Evolutionary conservation across 2,329 filamentous ascomycete species (phyloP).

Genomic region (Gliomastix tumulicola): DNA sequence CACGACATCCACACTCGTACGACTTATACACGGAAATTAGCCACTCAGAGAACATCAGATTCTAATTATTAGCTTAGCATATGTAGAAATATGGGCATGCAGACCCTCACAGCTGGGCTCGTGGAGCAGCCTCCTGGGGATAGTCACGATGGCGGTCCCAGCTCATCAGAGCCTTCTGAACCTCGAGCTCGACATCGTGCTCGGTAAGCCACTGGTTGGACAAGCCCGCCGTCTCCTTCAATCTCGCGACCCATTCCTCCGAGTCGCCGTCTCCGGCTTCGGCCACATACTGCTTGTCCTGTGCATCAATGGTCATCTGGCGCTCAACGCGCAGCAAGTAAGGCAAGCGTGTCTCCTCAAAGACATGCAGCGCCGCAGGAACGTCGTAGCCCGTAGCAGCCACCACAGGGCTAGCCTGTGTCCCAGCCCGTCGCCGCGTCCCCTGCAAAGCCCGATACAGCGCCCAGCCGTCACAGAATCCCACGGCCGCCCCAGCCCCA

Average conservation of each 20-base stretch:
- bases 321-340: not conserved
- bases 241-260: not conserved
- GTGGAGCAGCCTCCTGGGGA: no score
- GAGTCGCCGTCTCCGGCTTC: not conserved
- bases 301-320: not conserved
- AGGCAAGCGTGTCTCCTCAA: not conserved
- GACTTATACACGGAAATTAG: no score
- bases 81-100: no score
- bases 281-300: not conserved
- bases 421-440: not conserved
- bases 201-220: not conserved
- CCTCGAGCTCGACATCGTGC: not conserved
- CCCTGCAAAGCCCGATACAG: not conserved
- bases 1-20: no score
- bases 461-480: not conserved
- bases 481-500: not conserved
- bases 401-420: no score
- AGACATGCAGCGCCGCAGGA: not conserved
- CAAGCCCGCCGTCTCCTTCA: not conserved
- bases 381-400: not conserved
- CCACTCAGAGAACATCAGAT: no score
- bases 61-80: no score
- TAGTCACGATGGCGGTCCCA: no score
- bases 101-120: no score
- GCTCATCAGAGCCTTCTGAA: not conserved